phyloP scores from a whole-genome alignment of 1,139 yeast genomes.

The Candida glucosophila region DNA sequence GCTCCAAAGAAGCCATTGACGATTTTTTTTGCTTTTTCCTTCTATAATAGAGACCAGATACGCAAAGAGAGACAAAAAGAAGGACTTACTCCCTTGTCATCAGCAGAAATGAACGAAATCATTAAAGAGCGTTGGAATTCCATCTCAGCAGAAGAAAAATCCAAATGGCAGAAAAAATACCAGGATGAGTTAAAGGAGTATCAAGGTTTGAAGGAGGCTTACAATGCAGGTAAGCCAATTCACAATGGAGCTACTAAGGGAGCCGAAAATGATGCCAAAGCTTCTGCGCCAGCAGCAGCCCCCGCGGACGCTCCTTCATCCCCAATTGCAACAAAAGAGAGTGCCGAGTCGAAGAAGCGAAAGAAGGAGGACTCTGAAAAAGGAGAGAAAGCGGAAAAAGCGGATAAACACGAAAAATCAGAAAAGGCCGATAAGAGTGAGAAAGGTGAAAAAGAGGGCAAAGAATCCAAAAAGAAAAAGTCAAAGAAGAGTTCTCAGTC shows the following conservation, averaged over 20 bases:
- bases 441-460: slow-evolving; percentile 10
- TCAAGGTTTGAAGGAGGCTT: slow-evolving; percentile 55
- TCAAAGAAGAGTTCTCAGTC: no score
- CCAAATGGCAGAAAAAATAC: slow-evolving; percentile 70
- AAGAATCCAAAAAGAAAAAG: slow-evolving; percentile 19
- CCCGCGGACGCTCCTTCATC: slow-evolving; percentile 2
- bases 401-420: slow-evolving; percentile 4
- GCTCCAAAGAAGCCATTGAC: slow-evolving; percentile 68
- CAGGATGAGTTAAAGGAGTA: slow-evolving; percentile 56
- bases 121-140: slow-evolving; percentile 74
- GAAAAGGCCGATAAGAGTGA: slow-evolving; percentile 11
- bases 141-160: slow-evolving; percentile 58
- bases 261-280: slow-evolving; percentile 4
- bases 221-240: slow-evolving; percentile 25
- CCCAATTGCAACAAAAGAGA: slow-evolving; percentile 5
- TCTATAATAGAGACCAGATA: slow-evolving; percentile 52
- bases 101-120: slow-evolving; percentile 70
- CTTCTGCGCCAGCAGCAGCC: slow-evolving; percentile 5
- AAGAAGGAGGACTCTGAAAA: slow-evolving; percentile 6
- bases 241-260: slow-evolving; percentile 3
- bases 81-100: slow-evolving; percentile 55
- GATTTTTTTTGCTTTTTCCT: slow-evolving; percentile 71
- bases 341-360: slow-evolving; percentile 7
- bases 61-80: slow-evolving; percentile 56
- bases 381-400: slow-evolving; percentile 6